A percentile compares a stretch with the other conserved stretches of the same genome.
Evolutionary conservation across 805 yeast species (phyloP).

Genomic region (Sporopachydermia quercuum): DNA sequence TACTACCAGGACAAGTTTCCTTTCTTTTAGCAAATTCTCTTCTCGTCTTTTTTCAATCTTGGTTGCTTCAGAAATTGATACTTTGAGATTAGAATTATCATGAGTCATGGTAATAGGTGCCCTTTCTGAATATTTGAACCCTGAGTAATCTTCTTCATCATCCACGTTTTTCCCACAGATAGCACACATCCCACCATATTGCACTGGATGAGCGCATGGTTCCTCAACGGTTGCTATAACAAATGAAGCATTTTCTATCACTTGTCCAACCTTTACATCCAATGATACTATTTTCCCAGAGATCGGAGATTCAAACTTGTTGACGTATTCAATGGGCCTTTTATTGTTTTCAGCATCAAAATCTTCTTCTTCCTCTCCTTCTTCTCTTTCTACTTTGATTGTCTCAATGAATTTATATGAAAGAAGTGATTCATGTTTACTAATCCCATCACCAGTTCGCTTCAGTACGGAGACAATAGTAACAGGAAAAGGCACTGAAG

Average conservation of each 20-base stretch:
- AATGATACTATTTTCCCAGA: slow-evolving; percentile 50
- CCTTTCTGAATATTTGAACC: slow-evolving; percentile 49
- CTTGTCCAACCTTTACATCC: slow-evolving; percentile 41
- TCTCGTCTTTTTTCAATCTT: slow-evolving; percentile 61
- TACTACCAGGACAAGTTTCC: slow-evolving; percentile 77
- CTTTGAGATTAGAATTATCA: slow-evolving; percentile 70
- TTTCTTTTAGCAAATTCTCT: slow-evolving; percentile 39
- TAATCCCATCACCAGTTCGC: slow-evolving; percentile 18
- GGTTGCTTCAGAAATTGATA: slow-evolving; percentile 76
- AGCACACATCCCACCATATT: slow-evolving; percentile 91
- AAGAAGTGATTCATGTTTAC: slow-evolving; percentile 22
- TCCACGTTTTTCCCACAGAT: slow-evolving; percentile 68
- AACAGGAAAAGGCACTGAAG: slow-evolving; percentile 23
- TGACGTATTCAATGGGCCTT: background rate
- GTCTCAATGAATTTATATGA: slow-evolving; percentile 30
- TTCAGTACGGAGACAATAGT: slow-evolving; percentile 22
- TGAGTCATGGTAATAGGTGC: slow-evolving; percentile 86
- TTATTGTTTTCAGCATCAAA: background rate
- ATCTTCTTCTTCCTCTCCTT: slow-evolving; percentile 37
- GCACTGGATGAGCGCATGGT: slow-evolving; percentile 85
- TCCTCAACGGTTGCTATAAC: slow-evolving; percentile 48
- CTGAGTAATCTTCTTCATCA: slow-evolving; percentile 60
- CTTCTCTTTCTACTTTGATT: slow-evolving; percentile 50
- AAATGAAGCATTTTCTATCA: slow-evolving; percentile 30
- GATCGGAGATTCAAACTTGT: slow-evolving; percentile 64